phyloP scores from a whole-genome alignment of 1,139 yeast species.

The Nakaseomyces sp. region DNA sequence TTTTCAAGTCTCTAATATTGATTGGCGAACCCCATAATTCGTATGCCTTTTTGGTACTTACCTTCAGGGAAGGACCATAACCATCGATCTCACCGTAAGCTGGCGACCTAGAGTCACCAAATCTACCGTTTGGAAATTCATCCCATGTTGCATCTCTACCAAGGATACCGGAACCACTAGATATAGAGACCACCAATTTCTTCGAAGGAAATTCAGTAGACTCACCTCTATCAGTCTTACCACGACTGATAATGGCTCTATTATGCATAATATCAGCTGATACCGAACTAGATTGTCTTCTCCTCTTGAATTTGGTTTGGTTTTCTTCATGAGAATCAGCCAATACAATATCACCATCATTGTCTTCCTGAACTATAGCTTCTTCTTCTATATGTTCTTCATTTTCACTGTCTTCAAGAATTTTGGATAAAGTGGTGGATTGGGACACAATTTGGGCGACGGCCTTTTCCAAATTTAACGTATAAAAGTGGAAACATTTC shows the following conservation, averaged over 20 bases:
- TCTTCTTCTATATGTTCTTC: constrained; percentile 32
- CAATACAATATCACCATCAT: constrained; percentile 21
- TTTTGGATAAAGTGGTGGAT: constrained; percentile 41
- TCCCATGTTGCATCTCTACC: constrained; percentile 98
- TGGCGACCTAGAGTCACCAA: constrained; percentile 95
- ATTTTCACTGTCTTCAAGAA: constrained; percentile 31
- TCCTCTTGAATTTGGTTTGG: constrained; percentile 20
- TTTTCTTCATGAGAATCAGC: constrained; percentile 15
- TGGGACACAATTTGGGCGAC: constrained; percentile 73
- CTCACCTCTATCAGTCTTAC: constrained; percentile 11
- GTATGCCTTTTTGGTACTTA: constrained; percentile 60
- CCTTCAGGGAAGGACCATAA: constrained; percentile 84
- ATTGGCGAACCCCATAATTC: constrained; percentile 80
- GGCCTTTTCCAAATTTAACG: constrained; percentile 82
- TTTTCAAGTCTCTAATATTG: constrained; percentile 51
- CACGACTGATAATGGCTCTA: constrained; percentile 16
- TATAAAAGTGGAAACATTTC: constrained; percentile 82
- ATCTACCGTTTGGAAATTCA: constrained; percentile 95
- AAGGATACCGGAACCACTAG: constrained; percentile 74
- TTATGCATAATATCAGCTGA: constrained; percentile 19
- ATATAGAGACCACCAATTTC: constrained; percentile 60
- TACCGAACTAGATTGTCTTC: constrained; percentile 27
- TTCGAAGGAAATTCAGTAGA: constrained; percentile 33
- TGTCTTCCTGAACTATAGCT: constrained; percentile 22
- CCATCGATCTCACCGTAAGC: constrained; percentile 98